A percentile compares a stretch with the other conserved stretches of the same genome.
Conservation (phyloP, 495 filamentous ascomycete genomes). For the Daldinia bambusicola region DNA sequence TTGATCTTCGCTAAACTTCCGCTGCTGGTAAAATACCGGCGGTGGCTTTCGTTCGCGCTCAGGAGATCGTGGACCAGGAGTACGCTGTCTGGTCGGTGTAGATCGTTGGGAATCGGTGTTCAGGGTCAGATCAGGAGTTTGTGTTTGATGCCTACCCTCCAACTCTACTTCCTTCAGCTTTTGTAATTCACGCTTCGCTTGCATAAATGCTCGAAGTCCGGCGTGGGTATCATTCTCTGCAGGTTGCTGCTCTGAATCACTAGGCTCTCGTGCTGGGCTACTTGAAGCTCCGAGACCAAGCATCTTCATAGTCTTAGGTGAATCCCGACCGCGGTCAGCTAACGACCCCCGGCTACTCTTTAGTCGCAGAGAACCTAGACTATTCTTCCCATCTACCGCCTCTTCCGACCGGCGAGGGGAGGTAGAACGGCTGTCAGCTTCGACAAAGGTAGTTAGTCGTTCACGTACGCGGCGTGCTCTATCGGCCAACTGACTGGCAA, state of each 20-base stretch:
- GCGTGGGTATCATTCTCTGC: slow-evolving; percentile 48
- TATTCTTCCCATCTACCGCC: slow-evolving; percentile 55
- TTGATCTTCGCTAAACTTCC: slow-evolving; percentile 53
- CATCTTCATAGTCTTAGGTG: slow-evolving; percentile 76
- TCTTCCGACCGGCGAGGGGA: slow-evolving; percentile 61
- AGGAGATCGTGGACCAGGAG: slow-evolving; percentile 51
- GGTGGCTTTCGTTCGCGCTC: slow-evolving; percentile 59
- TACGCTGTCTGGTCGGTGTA: slow-evolving; percentile 46
- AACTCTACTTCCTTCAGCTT: slow-evolving; percentile 60
- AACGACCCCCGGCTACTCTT: slow-evolving; percentile 73
- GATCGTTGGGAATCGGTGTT: slow-evolving; percentile 42
- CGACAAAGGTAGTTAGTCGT: slow-evolving; percentile 77
- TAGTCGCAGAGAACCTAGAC: slow-evolving; percentile 73
- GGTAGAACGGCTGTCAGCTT: slow-evolving; percentile 67
- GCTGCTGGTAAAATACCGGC: slow-evolving; percentile 54
- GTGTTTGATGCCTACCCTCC: slow-evolving; percentile 48
- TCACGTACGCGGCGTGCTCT: slow-evolving; percentile 82
- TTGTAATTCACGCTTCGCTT: slow-evolving; percentile 64
- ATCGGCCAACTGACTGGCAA: slow-evolving; percentile 81
- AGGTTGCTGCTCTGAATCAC: slow-evolving; percentile 35
- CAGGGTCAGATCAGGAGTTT: slow-evolving; percentile 39
- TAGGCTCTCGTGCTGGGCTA: slow-evolving; percentile 50
- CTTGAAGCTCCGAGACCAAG: slow-evolving; percentile 69
- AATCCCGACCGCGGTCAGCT: slow-evolving; percentile 55
- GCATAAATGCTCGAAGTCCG: slow-evolving; percentile 60